Base-by-base conservation (phyloP, 2,329 filamentous ascomycete genomes). In the Delphinella strobiligena region DNA sequence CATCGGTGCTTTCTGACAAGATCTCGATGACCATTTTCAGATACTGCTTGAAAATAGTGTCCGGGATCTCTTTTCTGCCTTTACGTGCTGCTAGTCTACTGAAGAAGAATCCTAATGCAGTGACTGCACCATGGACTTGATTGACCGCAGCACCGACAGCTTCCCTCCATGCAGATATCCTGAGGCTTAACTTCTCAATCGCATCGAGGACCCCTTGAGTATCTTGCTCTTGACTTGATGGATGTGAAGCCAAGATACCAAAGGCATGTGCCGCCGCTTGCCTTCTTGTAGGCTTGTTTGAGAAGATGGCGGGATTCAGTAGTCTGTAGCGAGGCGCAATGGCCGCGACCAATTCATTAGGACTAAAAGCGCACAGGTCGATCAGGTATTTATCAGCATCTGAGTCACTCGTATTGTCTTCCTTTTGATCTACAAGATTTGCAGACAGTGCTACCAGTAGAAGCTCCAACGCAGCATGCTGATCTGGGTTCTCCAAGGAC, bases 191-290 rank as follows among this genome's bases (percentile, higher is more conserved):
- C 0, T 60, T 52, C 12, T 58, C 47, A 17, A 77, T 53, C 7
- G 66, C 58, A 12, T 56, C 59, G 7, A 61, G 51, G 10, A 78
- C 50, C 3, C 61, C 52, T 10, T 58, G 51, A 0, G 61, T 48
- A 2, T 66, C 50, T 41, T 62, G 60, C 3, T 58, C 52, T 19
- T 60, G 52, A 55, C 38, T 37, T 8, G 10, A 31, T 12, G 50
- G 44, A 40, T 89, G 82, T 0, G 85, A 80, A 1, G 74, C 77
- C 4, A 95, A 61, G 10, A 94, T 80, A 1, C 87, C 88, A 49
- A 87, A 75, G 0, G 77, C 73, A 44, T 77, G 78, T 12, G 85
- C 78, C 1, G 79, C 78, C 19, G 80, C 65, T 29, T 68, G 65
- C 27, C 88, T 73, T 4, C 81, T 69, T 40, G 76, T 71, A 45